Conservation (phyloP, 805 yeast species). For the Alloascoidea africana region DNA sequence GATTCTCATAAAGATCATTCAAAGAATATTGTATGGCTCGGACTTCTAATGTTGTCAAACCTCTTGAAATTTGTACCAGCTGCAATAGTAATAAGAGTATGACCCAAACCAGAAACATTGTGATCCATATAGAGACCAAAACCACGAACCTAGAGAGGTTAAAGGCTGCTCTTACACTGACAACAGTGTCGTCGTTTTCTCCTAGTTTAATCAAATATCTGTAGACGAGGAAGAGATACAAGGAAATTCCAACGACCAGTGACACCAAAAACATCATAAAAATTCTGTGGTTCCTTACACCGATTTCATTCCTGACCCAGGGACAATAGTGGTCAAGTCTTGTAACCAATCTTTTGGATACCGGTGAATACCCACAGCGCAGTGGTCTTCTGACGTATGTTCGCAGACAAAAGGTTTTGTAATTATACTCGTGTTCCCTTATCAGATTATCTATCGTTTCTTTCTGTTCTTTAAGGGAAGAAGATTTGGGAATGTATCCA, state of each 20-base stretch:
- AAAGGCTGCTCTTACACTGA: conserved; percentile 49
- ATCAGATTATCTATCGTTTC: conserved; percentile 43
- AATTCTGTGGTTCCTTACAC: conserved; percentile 72
- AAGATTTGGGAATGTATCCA: conserved; percentile 55
- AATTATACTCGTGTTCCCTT: conserved; percentile 47
- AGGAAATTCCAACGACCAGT: conserved; percentile 35
- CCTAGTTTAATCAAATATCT: conserved; percentile 7
- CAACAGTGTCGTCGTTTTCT: conserved; percentile 22
- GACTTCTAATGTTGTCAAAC: conserved; percentile 31
- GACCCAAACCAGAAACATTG: conserved; percentile 63
- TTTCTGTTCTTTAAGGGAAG: conserved; percentile 27
- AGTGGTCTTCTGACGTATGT: conserved; percentile 68
- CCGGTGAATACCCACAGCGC: conserved; percentile 57
- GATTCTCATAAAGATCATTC: not conserved
- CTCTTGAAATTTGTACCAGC: conserved; percentile 56
- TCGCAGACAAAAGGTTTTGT: conserved; percentile 63
- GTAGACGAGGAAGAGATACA: conserved; percentile 26
- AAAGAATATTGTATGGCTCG: not conserved
- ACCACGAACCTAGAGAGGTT: conserved; percentile 35
- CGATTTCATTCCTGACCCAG: conserved; percentile 85
- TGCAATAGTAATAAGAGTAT: conserved; percentile 51
- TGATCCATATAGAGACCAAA: conserved; percentile 41
- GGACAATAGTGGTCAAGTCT: conserved; percentile 91
- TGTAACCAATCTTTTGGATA: conserved; percentile 47
- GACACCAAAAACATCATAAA: conserved; percentile 52